Percentiles rank a stretch among this genome's conserved stretches.
Evolutionary conservation across 2,329 filamentous ascomycete species (phyloP).

Genomic region (Claviceps sp.): DNA sequence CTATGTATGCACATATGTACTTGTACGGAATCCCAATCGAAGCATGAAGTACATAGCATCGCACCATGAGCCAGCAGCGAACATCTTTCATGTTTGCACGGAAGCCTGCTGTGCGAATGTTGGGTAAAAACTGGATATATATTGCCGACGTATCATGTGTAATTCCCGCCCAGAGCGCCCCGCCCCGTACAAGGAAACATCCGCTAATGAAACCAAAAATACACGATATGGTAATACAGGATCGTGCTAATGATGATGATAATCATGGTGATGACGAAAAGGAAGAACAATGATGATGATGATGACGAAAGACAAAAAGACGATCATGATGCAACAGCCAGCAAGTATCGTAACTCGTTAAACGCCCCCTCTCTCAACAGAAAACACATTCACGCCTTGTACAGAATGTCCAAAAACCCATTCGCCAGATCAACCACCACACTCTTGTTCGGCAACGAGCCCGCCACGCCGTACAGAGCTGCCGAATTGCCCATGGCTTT

Average conservation of each 20-base stretch:
- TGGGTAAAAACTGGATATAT: too few relatives aligned
- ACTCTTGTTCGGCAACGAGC: slow-evolving; percentile 88
- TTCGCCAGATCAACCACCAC: slow-evolving; percentile 82
- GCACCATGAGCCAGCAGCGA: too few relatives aligned
- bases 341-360: not conserved
- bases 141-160: not conserved
- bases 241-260: not conserved
- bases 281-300: not conserved
- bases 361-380: not conserved
- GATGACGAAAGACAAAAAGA: not conserved
- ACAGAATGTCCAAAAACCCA: slow-evolving; percentile 85
- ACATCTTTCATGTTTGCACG: too few relatives aligned
- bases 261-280: not conserved
- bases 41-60: too few relatives aligned
- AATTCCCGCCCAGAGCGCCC: not conserved
- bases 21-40: too few relatives aligned
- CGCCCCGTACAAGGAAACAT: not conserved
- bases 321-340: not conserved
- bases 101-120: too few relatives aligned
- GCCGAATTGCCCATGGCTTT: slow-evolving; percentile 66
- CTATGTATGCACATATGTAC: too few relatives aligned
- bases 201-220: not conserved
- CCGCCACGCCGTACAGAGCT: slow-evolving; percentile 88
- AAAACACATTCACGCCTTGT: slow-evolving; percentile 52
- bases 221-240: not conserved